Evolutionary conservation across 306 rosid species (phyloP).

Genomic region (Quercus wislizeni): DNA sequence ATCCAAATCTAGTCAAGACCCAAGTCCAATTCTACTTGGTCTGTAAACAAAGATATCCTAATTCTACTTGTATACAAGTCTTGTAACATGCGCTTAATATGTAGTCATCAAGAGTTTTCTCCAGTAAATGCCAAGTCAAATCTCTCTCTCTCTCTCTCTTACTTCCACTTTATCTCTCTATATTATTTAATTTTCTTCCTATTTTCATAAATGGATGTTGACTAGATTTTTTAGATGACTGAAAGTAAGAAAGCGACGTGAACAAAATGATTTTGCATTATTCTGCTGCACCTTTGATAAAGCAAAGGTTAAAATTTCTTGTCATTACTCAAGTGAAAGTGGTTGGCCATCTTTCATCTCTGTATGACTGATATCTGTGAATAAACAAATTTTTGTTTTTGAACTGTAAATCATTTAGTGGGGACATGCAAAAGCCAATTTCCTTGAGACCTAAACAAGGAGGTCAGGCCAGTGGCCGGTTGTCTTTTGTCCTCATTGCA

Average conservation of each 20-base stretch:
- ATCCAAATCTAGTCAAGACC: no score
- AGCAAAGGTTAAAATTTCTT: neutral
- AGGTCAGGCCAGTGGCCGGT: neutral
- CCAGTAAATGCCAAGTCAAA: no score
- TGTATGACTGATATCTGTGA: neutral
- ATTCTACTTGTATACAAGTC: no score
- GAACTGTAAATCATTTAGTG: neutral
- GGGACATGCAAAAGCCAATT: neutral
- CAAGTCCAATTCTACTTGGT: no score
- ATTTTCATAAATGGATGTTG: no score
- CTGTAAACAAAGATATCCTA: no score
- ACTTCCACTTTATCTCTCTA: no score
- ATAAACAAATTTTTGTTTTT: neutral
- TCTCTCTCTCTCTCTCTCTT: no score
- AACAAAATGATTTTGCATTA: neutral
- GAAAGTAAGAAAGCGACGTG: neutral
- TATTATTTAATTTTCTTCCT: no score
- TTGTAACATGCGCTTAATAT: no score
- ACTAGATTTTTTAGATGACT: neutral
- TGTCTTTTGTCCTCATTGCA: neutral
- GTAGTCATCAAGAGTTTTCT: no score
- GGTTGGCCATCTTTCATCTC: neutral
- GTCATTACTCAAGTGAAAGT: neutral
- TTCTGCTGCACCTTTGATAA: no score
- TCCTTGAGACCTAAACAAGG: neutral